Base-by-base conservation (phyloP, 1,139 yeast genomes). In the Saccharomyces hybrid region DNA sequence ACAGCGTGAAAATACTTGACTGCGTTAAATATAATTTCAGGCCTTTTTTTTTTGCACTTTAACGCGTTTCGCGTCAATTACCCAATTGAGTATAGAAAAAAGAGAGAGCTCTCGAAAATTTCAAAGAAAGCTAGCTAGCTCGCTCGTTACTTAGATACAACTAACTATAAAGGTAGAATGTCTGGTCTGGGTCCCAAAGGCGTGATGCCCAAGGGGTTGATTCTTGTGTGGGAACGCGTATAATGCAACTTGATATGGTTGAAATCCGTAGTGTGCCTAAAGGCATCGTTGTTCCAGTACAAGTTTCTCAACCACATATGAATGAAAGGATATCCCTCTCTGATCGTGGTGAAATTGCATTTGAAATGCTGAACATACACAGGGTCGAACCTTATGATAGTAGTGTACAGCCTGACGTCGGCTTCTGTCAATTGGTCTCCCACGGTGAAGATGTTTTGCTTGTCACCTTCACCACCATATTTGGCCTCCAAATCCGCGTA, bases 291-390 rank as follows among this genome's bases (percentile, higher is more conserved):
- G 64, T 86, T 85, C 97, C 97, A 90, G 74, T 91, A 93, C 64
- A 93, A 77, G 62, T 86, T 82, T 64, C 86, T 78, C 63, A 90
- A 70, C 96, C 97, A 91, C 59, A 81, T 75, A 73, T 89, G 86
- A 54, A 90, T 73, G 64, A 77, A 72, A 23, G 97, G 97, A 69
- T 82, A 93, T 60, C 89, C 88, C 59, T 76, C 77, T 67, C 97
- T 82, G 65, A 93, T 87, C 78, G 84, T 86, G 51, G 84, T 83
- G 59, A 89, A 72, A 70, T 93, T 93, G 73, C 97, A 88, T 75
- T 93, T 93, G 80, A 93, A 93, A 70, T 90, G 97, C 72, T 90
- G 96, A 54, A 86, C 91, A 68, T 91, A 91, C 31, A 88, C 95
- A 1, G 95, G 87, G 70, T 91, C 97, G 66, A 91, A 91, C 63